Conservation (phyloP, 2,329 filamentous ascomycete species). For the Colletotrichum limetticola region DNA sequence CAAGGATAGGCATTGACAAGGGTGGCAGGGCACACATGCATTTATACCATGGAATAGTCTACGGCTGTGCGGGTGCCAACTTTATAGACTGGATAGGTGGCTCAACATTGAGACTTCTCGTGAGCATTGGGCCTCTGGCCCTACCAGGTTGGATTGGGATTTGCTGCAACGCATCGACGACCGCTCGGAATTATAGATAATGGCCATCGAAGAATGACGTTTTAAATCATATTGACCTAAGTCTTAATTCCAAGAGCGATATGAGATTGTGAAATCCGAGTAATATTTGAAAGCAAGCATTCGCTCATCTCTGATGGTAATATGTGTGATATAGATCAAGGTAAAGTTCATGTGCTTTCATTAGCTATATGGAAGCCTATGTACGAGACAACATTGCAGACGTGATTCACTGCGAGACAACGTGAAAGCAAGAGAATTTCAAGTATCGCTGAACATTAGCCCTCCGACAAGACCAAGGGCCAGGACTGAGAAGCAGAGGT, state of each 20-base stretch:
- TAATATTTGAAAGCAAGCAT: not conserved
- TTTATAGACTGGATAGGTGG: not conserved
- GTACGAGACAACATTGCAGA: too few species aligned
- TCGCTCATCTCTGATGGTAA: not conserved
- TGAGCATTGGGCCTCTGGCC: not conserved
- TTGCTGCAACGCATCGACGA: not conserved
- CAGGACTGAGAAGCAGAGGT: not conserved
- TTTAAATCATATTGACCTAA: not conserved
- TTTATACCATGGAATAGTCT: not conserved
- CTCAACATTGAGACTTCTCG: not conserved
- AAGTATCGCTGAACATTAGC: not conserved
- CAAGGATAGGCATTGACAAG: not conserved
- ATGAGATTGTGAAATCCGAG: not conserved
- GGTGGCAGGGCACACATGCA: not conserved
- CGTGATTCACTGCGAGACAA: too few species aligned
- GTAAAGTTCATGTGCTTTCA: not conserved
- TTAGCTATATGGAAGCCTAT: not conserved
- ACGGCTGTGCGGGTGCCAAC: not conserved
- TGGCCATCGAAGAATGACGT: not conserved
- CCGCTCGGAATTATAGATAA: slow-evolving; percentile 3
- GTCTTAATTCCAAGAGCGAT: not conserved
- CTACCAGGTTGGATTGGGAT: not conserved
- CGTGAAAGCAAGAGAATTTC: too few species aligned
- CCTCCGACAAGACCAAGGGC: not conserved
- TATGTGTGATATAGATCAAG: not conserved